These are phyloP conservation scores for Leucaena leucocephala DNA, from an alignment of 306 rosid species.

Conservation along the genomic window DNA sequence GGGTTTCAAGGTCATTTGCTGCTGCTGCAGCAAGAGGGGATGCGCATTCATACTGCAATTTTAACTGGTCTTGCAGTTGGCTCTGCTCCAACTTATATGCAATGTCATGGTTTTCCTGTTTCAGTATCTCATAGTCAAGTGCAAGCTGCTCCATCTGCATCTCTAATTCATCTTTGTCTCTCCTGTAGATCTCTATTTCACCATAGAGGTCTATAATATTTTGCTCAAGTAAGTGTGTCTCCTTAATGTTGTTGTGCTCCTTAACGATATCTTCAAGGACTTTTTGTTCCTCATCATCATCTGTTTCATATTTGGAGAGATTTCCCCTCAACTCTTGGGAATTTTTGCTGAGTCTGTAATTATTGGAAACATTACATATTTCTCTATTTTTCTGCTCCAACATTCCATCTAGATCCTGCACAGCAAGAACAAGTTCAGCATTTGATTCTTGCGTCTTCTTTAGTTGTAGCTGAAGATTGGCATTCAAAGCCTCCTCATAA, in stretches of 20 bases:
- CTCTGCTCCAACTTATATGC: constrained; percentile 86
- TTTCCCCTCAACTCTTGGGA: constrained; percentile 46
- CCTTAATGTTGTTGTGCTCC: constrained; percentile 58
- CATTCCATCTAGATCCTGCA: constrained; percentile 78
- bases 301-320: constrained; percentile 49
- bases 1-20: constrained; percentile 53
- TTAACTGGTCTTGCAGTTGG: constrained; percentile 84
- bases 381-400: constrained; percentile 71
- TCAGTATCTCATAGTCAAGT: constrained; percentile 95
- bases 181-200: constrained; percentile 81
- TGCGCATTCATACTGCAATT: constrained; percentile 77
- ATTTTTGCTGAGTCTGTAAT: constrained; percentile 35
- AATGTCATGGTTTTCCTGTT: constrained; percentile 94
- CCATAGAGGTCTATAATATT: constrained; percentile 71
- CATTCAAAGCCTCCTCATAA: constrained; percentile 79
- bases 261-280: constrained; percentile 78
- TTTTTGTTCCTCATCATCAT: constrained; percentile 79
- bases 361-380: constrained; percentile 41
- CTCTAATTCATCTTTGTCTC: constrained; percentile 94
- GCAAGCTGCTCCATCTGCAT: constrained; percentile 99
- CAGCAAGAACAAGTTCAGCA: constrained; percentile 75
- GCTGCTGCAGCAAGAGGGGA: constrained; percentile 58
- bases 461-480: constrained; percentile 76
- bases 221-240: constrained; percentile 66
- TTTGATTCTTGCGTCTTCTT: constrained; percentile 88